These are phyloP conservation scores for Corymbia citriodora DNA, from an alignment of 441 rosid genomes.

Conservation along the genomic window DNA sequence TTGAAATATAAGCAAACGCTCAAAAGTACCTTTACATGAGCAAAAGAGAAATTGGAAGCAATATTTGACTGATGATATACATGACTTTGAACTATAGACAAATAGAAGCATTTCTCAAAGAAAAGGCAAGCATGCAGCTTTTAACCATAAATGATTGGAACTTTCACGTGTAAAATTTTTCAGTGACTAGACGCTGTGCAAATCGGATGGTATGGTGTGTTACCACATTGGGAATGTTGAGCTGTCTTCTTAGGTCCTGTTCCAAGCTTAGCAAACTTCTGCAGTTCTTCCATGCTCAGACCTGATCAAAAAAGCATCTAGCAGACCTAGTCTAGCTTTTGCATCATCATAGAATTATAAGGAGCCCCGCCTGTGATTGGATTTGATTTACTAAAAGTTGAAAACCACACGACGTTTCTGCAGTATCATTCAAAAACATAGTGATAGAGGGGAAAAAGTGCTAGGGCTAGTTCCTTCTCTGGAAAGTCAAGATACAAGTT, in stretches of 20 bases:
- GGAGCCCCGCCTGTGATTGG: background rate
- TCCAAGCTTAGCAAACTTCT: slow-evolving; percentile 70
- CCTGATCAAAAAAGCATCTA: slow-evolving; percentile 26
- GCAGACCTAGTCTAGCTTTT: background rate
- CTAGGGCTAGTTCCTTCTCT: background rate
- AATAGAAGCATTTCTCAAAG: background rate
- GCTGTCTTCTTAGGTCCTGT: slow-evolving; percentile 61
- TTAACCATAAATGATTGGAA: background rate
- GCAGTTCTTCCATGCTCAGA: slow-evolving; percentile 48
- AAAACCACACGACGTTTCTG: background rate
- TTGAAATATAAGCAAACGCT: background rate
- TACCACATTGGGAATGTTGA: slow-evolving; percentile 70
- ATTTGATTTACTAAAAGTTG: background rate
- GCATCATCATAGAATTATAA: background rate
- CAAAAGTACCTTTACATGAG: background rate
- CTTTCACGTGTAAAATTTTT: background rate
- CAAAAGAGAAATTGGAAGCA: background rate
- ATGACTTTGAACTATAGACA: background rate
- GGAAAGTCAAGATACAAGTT: background rate
- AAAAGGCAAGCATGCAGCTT: background rate
- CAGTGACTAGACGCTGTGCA: background rate
- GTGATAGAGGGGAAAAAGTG: background rate
- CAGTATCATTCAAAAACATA: background rate
- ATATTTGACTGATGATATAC: background rate
- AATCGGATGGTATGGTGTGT: background rate